These are phyloP conservation scores for Populus tremula DNA, from an alignment of 345 rosid species.

Conservation along the genomic window DNA sequence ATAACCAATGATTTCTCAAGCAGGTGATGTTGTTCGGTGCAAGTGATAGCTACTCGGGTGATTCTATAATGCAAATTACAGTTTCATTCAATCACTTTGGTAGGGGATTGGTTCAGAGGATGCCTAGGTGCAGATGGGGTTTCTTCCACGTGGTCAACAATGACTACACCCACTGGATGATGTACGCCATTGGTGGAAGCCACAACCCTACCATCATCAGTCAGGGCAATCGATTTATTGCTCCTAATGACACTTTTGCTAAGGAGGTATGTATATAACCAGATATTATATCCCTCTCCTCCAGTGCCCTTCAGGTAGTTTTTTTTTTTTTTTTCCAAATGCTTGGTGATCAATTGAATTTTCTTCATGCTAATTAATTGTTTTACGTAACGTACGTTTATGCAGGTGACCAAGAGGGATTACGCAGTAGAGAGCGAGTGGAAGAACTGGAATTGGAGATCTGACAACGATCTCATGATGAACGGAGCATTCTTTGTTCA, in stretches of 20 bases:
- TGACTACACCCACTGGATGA: constrained; percentile 72
- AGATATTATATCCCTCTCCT: too few species aligned
- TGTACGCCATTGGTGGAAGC: constrained; percentile 75
- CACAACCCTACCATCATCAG: constrained; percentile 59
- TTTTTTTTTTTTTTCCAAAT: neutral
- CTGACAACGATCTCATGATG: constrained; percentile 40
- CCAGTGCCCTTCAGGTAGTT: neutral
- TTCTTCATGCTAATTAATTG: neutral
- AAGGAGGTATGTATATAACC: constrained; percentile 37
- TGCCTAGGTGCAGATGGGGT: constrained; percentile 70
- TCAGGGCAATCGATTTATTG: constrained; percentile 75
- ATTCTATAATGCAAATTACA: constrained; percentile 60
- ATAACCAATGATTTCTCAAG: neutral
- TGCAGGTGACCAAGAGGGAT: constrained; percentile 47
- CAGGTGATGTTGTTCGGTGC: constrained; percentile 76
- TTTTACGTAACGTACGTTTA: too few species aligned
- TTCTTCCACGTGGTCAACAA: constrained; percentile 68
- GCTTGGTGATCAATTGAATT: neutral
- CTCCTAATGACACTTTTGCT: constrained; percentile 42
- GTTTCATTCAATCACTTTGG: constrained; percentile 82
- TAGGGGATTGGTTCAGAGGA: constrained; percentile 60
- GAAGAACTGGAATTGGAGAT: constrained; percentile 47
- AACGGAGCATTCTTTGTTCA: constrained; percentile 37
- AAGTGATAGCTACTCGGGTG: constrained; percentile 33
- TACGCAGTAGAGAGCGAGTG: constrained; percentile 28